Conservation (phyloP, 768 basidiomycete species). For the Boletus vermiculosoides region DNA sequence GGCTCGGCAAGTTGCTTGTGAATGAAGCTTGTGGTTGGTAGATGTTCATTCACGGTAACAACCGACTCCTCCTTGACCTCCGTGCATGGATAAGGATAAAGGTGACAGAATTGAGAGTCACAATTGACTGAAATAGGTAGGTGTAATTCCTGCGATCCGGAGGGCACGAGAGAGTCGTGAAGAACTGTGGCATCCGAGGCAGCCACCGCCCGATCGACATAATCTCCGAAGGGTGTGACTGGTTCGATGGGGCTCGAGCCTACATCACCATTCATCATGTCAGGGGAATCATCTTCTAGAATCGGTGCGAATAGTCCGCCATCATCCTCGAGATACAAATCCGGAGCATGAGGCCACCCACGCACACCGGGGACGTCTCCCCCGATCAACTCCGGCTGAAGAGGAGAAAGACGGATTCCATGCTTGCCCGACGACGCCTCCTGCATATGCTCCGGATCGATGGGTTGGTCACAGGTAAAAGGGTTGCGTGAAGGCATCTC, state of each 20-base stretch:
- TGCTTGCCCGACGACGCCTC: background rate
- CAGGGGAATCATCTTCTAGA: slow-evolving; percentile 65
- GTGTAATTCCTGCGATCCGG: slow-evolving; percentile 16
- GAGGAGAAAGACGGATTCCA: background rate
- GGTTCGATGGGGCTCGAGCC: slow-evolving; percentile 72
- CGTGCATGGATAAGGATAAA: slow-evolving; percentile 10
- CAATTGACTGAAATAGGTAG: slow-evolving; percentile 27
- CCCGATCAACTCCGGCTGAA: slow-evolving; percentile 14
- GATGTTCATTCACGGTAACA: slow-evolving; percentile 40
- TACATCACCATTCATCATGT: slow-evolving; percentile 47
- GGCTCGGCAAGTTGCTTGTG: slow-evolving; percentile 78
- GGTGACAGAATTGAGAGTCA: slow-evolving; percentile 26
- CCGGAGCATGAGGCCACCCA: slow-evolving; percentile 20
- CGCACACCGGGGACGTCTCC: slow-evolving; percentile 1
- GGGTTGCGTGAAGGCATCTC: slow-evolving; percentile 13
- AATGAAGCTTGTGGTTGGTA: slow-evolving; percentile 40
- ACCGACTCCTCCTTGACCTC: slow-evolving; percentile 28
- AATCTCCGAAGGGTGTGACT: slow-evolving; percentile 74
- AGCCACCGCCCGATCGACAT: slow-evolving; percentile 69
- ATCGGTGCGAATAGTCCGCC: slow-evolving; percentile 54
- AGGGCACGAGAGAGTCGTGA: slow-evolving; percentile 23
- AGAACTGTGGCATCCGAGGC: slow-evolving; percentile 33
- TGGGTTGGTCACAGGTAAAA: slow-evolving; percentile 34
- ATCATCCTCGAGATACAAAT: slow-evolving; percentile 27
- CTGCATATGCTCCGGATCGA: background rate